phyloP scores from a whole-genome alignment of 805 yeast species.

The Hagleromyces aurorensis region DNA sequence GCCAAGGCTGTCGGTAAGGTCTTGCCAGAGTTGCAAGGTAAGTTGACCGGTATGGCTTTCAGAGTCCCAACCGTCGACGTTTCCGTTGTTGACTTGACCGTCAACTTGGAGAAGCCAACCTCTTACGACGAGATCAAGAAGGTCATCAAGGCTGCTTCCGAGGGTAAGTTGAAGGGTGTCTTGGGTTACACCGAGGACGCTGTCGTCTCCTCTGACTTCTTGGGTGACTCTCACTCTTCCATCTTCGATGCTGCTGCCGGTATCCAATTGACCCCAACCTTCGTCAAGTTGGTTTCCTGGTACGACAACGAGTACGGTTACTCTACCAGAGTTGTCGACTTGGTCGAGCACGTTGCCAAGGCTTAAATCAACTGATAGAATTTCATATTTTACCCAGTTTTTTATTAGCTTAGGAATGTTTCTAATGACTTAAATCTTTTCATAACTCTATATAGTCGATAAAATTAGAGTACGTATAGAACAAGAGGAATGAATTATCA shows the following conservation, averaged over 20 bases:
- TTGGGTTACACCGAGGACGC: constrained; percentile 65
- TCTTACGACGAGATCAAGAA: constrained; percentile 58
- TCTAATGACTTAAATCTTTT: constrained; percentile 5
- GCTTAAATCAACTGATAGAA: too few relatives aligned
- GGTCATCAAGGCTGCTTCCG: constrained; percentile 50
- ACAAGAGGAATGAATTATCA: too few relatives aligned
- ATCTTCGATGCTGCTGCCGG: constrained; percentile 66
- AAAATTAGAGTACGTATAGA: too few relatives aligned
- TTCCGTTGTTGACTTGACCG: constrained; percentile 65
- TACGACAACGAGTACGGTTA: constrained; percentile 72
- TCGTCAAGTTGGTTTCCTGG: constrained; percentile 66
- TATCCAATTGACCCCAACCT: constrained; percentile 60
- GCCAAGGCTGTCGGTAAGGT: constrained; percentile 73
- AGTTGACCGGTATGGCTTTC: constrained; percentile 66
- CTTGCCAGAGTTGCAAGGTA: constrained; percentile 63
- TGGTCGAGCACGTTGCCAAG: constrained; percentile 54
- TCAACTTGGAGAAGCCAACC: constrained; percentile 48
- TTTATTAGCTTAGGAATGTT: constrained; percentile 9
- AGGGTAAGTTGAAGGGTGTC: constrained; percentile 54
- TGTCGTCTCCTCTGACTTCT: constrained; percentile 64
- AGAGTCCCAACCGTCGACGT: constrained; percentile 71
- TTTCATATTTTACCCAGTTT: constrained; percentile 3
- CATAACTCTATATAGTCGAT: constrained; percentile 5
- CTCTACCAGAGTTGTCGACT: constrained; percentile 70
- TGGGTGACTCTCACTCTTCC: constrained; percentile 53